Base-by-base conservation (phyloP, 176 grass and related monocot genomes). In the Cymbopogon citratus region DNA sequence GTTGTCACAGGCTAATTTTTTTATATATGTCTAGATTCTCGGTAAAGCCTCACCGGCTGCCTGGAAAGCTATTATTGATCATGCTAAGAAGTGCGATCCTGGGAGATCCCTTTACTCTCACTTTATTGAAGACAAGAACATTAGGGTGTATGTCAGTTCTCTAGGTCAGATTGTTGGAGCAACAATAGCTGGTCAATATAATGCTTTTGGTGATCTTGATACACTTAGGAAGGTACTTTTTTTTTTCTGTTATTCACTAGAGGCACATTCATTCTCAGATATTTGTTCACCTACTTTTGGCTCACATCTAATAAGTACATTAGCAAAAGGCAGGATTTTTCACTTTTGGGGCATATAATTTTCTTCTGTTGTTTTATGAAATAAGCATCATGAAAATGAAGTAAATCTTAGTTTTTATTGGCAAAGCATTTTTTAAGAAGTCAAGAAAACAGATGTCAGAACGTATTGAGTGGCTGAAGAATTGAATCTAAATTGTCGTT, bases 21-120 rank as follows among this genome's bases (percentile, higher is more conserved):
- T 41, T 61, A 9, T 28, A 5, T 29, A 12, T 56, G 14, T 80
- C 26, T 76, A 90, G 88, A 74, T 90, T 80, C 84, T 90, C 35
- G 3, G 12, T 0, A 83, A 51, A 8, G 54, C 54, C 3, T 2
- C 80, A 28, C 9, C 66, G 0, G 3, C 6, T 51, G 15, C 13
- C 48, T 89, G 78, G 87, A 77, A 7, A 36, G 64, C 56, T 27
- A 89, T 89, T 73, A 16, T 89, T 86, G 57, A 81, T 27, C 87
- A 86, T 73, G 87, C 87, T 81, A 78, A 78, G 66, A 85, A 31
- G 66, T 89, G 87, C 25, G 51, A 77, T 76, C 70, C 71, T 71
- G 83, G 83, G 24, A 76, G 34, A 36, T 45, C 18, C 2, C 72
- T 74, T 56, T 74, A 74, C 48, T 74, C 48, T 56, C 10, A 74